Evolutionary conservation across 805 yeast species (phyloP).

Genomic region (Candida nitratophila): DNA sequence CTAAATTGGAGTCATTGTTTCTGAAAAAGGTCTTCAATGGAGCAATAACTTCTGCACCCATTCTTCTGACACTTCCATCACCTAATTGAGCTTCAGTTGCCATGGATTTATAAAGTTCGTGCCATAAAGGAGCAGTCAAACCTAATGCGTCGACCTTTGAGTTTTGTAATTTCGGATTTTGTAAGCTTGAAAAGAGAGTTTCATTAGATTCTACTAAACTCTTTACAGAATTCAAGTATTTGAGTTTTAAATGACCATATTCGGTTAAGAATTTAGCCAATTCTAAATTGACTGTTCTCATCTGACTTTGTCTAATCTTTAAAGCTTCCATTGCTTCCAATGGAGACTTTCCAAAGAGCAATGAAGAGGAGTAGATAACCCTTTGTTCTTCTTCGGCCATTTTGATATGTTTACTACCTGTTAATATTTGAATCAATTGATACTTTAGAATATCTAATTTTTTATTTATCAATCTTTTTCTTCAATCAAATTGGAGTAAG

Average conservation of each 20-base stretch:
- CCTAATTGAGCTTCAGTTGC: conserved; percentile 35
- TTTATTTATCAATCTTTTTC: no score
- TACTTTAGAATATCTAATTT: no score
- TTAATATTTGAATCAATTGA: no score
- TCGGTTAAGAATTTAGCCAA: conserved; percentile 56
- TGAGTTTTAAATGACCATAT: conserved; percentile 39
- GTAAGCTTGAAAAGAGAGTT: conserved; percentile 29
- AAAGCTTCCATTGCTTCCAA: conserved; percentile 54
- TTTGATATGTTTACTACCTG: no score
- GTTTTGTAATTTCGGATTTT: conserved; percentile 35
- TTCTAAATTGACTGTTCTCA: conserved; percentile 49
- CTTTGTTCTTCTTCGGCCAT: conserved; percentile 16
- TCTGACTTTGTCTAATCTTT: conserved; percentile 47
- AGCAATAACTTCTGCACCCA: conserved; percentile 48
- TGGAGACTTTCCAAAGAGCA: conserved; percentile 38
- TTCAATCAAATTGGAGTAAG: no score
- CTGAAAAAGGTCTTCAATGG: conserved; percentile 48
- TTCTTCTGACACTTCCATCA: conserved; percentile 42
- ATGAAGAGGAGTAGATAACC: conserved; percentile 25
- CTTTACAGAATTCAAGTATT: conserved; percentile 42
- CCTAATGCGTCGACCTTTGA: conserved; percentile 44
- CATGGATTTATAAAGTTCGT: conserved; percentile 31
- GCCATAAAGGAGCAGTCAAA: conserved; percentile 36
- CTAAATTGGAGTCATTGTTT: conserved; percentile 40
- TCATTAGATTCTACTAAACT: conserved; percentile 27